Percentiles rank a stretch among this genome's conserved stretches.
These are phyloP conservation scores for Myxozyma sirexii DNA, from an alignment of 805 yeast genomes.

Conservation along the genomic window DNA sequence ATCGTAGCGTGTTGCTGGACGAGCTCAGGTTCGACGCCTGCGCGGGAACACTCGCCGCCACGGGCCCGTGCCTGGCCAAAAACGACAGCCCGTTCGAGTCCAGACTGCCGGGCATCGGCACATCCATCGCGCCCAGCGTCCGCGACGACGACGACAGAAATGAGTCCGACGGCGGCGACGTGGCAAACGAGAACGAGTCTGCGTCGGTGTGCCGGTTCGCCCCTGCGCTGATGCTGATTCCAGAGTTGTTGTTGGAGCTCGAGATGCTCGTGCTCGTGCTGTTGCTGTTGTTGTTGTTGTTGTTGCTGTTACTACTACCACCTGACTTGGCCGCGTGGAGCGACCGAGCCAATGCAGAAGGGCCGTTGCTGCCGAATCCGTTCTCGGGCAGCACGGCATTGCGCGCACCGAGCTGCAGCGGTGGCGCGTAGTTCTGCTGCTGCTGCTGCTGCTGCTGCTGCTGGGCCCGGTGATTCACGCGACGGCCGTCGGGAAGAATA, in stretches of 20 bases:
- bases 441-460: constrained; percentile 15
- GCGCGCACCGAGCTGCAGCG: constrained; percentile 29
- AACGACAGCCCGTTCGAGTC: constrained; percentile 32
- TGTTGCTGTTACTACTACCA: constrained; percentile 9
- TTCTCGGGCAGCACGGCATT: constrained; percentile 25
- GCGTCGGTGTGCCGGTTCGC: neutral
- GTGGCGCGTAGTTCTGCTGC: constrained; percentile 16
- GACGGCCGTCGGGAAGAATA: constrained; percentile 83
- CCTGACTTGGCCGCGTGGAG: constrained; percentile 10
- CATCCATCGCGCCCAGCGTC: constrained; percentile 32
- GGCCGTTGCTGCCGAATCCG: constrained; percentile 21
- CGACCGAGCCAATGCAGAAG: constrained; percentile 33
- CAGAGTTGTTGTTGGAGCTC: neutral
- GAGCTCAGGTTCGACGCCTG: constrained; percentile 1
- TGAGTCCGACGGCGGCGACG: constrained; percentile 17
- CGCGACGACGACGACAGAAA: constrained; percentile 26
- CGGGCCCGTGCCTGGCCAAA: constrained; percentile 34
- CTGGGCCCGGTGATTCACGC: constrained; percentile 54
- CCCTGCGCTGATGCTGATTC: constrained; percentile 6
- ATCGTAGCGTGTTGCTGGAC: constrained; percentile 26
- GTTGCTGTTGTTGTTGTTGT: constrained; percentile 7
- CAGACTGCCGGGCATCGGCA: constrained; percentile 32
- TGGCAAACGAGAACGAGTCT: constrained; percentile 1
- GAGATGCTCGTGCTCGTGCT: neutral
- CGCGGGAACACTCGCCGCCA: constrained; percentile 37